These are phyloP conservation scores for Aspergillus sp. DNA, from an alignment of 2,329 filamentous ascomycete genomes.

Conservation along the genomic window DNA sequence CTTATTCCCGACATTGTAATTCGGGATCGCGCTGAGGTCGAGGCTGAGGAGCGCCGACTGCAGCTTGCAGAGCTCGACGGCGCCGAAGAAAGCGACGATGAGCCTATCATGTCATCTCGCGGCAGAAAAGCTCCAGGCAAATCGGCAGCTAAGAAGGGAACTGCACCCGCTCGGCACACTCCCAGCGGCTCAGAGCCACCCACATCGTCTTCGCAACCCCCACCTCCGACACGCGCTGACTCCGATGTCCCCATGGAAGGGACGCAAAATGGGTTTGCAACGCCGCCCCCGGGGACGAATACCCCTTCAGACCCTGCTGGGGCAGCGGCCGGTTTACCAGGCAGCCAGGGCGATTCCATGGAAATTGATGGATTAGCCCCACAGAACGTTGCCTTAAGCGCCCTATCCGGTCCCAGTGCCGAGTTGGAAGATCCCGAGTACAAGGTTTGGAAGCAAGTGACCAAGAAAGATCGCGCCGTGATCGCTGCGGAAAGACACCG, in stretches of 20 bases:
- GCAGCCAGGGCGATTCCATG: constrained; percentile 78
- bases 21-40: constrained; percentile 87
- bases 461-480: constrained; percentile 88
- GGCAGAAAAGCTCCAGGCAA: constrained; percentile 82
- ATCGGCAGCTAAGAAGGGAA: constrained; percentile 67
- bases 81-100: constrained; percentile 90
- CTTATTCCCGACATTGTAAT: constrained; percentile 92
- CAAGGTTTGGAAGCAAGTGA: constrained; percentile 98
- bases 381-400: constrained; percentile 65
- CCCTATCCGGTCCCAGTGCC: constrained; percentile 67
- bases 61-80: constrained; percentile 79
- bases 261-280: constrained; percentile 78
- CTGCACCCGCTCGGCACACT: constrained; percentile 65
- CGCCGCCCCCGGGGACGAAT: constrained; percentile 72
- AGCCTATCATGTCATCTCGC: constrained; percentile 96
- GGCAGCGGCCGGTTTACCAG: constrained; percentile 54
- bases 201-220: constrained; percentile 46
- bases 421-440: constrained; percentile 88
- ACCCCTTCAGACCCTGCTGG: constrained; percentile 74
- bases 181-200: constrained; percentile 78
- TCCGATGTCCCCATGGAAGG: constrained; percentile 74
- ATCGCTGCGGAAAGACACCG: constrained; percentile 82
- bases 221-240: constrained; percentile 57
- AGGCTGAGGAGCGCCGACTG: constrained; percentile 77
- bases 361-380: constrained; percentile 74